phyloP scores from a whole-genome alignment of 352 stramenopile species.

The Phytophthora tubulina region DNA sequence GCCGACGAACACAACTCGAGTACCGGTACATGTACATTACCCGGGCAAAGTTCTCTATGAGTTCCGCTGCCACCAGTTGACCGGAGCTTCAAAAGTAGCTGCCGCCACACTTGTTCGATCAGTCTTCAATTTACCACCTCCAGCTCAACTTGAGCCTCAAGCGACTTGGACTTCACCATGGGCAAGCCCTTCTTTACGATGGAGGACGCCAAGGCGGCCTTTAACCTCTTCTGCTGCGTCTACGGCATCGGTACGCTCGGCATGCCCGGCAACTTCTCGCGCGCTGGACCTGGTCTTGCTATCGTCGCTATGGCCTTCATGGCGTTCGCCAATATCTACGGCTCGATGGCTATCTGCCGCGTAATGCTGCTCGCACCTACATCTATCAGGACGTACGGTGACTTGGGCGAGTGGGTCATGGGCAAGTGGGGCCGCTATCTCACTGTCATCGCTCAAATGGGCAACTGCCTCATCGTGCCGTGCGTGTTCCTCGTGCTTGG shows the following conservation, averaged over 20 bases:
- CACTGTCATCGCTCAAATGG: constrained; percentile 33
- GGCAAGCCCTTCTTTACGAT: constrained; percentile 33
- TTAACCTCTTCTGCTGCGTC: background rate
- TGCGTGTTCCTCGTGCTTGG: constrained; percentile 49
- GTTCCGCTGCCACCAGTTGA: constrained; percentile 25
- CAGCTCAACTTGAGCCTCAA: background rate
- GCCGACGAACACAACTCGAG: constrained; percentile 1
- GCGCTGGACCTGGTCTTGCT: constrained; percentile 22
- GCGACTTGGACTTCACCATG: constrained; percentile 19
- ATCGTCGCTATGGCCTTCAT: constrained; percentile 35
- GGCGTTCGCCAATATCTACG: constrained; percentile 33
- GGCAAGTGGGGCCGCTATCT: constrained; percentile 30
- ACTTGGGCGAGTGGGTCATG: constrained; percentile 29
- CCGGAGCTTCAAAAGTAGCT: background rate
- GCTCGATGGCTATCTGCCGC: constrained; percentile 25
- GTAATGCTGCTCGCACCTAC: constrained; percentile 31
- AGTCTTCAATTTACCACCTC: constrained; percentile 26
- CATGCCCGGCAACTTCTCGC: constrained; percentile 16
- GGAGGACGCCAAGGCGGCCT: constrained; percentile 22
- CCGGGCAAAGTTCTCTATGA: background rate
- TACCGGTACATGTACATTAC: too few species aligned
- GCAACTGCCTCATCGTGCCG: constrained; percentile 30
- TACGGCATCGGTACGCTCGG: constrained; percentile 1
- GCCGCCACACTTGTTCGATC: background rate
- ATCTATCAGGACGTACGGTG: constrained; percentile 26